Conservation (phyloP, 2,329 filamentous ascomycete species). For the Biscogniauxia marginata region DNA sequence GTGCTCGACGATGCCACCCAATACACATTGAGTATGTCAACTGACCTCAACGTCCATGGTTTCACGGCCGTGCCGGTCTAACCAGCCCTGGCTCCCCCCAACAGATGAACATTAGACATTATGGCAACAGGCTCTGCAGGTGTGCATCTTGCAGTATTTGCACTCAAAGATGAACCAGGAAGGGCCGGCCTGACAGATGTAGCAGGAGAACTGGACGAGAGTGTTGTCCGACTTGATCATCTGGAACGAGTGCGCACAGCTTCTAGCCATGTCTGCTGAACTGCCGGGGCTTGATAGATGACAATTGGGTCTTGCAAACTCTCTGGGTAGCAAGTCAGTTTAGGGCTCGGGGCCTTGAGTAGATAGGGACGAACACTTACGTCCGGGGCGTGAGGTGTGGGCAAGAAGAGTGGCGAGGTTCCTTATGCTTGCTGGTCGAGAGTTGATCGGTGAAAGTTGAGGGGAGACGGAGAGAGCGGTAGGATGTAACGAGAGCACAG, state of each 20-base stretch:
- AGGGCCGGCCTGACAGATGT: constrained; percentile 61
- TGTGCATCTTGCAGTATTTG: constrained; percentile 65
- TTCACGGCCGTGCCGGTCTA: not conserved
- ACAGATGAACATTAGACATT: constrained; percentile 32
- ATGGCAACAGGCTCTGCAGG: constrained; percentile 58
- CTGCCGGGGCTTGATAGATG: constrained; percentile 2
- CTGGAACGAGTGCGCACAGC: constrained; percentile 62
- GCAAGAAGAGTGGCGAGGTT: not conserved
- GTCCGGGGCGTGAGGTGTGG: not conserved
- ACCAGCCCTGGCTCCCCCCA: constrained; percentile 3
- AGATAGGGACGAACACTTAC: not conserved
- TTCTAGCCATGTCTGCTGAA: constrained; percentile 46
- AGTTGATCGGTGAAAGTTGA: not conserved
- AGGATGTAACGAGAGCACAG: constrained; percentile 15
- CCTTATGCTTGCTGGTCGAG: not conserved
- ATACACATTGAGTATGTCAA: constrained; percentile 4
- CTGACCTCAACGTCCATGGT: constrained; percentile 12
- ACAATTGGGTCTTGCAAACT: constrained; percentile 1
- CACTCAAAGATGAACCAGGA: constrained; percentile 70
- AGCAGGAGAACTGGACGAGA: constrained; percentile 65
- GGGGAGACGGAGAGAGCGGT: not conserved
- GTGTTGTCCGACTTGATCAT: constrained; percentile 67
- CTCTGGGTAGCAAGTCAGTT: not conserved
- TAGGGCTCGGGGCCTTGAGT: not conserved
- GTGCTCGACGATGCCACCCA: not conserved